Conservation (phyloP, 306 rosid genomes). For the Prinsepia uniflora region DNA sequence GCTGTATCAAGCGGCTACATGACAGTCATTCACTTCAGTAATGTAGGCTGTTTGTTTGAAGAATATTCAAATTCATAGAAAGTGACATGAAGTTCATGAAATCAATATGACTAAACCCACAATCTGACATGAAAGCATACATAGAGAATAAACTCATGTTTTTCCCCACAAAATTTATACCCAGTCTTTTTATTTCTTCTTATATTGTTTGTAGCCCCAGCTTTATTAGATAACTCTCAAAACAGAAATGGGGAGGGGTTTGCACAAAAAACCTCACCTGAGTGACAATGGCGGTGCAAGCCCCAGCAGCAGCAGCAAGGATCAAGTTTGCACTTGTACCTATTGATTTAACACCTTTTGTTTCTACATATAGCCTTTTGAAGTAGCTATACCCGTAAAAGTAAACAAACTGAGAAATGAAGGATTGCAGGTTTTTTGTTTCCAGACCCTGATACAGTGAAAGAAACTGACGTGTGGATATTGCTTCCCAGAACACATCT, state of each 20-base stretch:
- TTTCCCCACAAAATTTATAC: not conserved
- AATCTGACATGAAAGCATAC: not conserved
- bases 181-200: not conserved
- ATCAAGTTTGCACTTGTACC: slow-evolving; percentile 77
- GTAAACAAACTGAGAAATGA: slow-evolving; percentile 86
- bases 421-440: slow-evolving; percentile 90
- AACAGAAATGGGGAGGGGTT: not conserved
- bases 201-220: not conserved
- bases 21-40: slow-evolving; percentile 31
- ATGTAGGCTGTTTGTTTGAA: not conserved
- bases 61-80: not conserved
- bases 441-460: slow-evolving; percentile 95
- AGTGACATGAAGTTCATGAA: not conserved
- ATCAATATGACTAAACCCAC: not conserved
- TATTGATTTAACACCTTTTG: slow-evolving; percentile 67
- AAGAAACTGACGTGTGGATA: slow-evolving; percentile 63
- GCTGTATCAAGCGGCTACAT: slow-evolving; percentile 98
- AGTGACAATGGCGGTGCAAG: slow-evolving; percentile 85
- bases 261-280: slow-evolving; percentile 59
- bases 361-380: slow-evolving; percentile 73
- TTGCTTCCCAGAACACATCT: slow-evolving; percentile 89
- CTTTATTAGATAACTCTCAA: slow-evolving; percentile 1
- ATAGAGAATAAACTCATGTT: not conserved
- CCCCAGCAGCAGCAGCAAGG: slow-evolving; percentile 98
- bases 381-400: slow-evolving; percentile 97